Percentiles rank a stretch among this genome's conserved stretches.
These are phyloP conservation scores for Fraxinus xanthoxyloides DNA, from an alignment of 305 asterid species.

Conservation along the genomic window DNA sequence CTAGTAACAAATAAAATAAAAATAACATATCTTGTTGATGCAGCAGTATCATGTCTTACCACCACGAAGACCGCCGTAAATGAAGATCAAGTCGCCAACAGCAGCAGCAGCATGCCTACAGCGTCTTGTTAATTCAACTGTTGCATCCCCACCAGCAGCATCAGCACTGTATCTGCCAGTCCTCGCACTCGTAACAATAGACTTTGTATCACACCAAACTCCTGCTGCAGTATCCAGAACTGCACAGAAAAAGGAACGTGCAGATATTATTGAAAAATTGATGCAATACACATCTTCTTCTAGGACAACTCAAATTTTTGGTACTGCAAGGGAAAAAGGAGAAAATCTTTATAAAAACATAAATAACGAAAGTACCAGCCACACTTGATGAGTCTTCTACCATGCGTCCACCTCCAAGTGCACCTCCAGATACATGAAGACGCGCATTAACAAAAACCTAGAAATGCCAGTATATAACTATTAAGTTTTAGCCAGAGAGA, in stretches of 20 bases:
- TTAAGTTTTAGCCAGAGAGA: slow-evolving; percentile 18
- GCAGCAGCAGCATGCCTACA: slow-evolving; percentile 99
- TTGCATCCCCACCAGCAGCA: slow-evolving; percentile 99
- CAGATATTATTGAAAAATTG: slow-evolving; percentile 11
- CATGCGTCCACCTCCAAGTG: slow-evolving; percentile 99
- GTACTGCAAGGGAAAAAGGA: slow-evolving; percentile 18
- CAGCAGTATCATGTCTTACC: slow-evolving; percentile 33
- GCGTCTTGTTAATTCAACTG: slow-evolving; percentile 93
- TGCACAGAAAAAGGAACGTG: slow-evolving; percentile 25
- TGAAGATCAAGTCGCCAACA: slow-evolving; percentile 77
- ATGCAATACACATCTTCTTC: slow-evolving; percentile 6
- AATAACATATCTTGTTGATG: background rate
- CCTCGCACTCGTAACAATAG: slow-evolving; percentile 50
- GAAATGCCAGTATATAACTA: slow-evolving; percentile 20
- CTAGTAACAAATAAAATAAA: slow-evolving; percentile 14
- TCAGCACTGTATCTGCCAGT: slow-evolving; percentile 67
- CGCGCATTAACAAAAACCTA: slow-evolving; percentile 99
- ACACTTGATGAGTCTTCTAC: slow-evolving; percentile 99
- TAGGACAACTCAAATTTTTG: background rate
- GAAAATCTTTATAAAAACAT: slow-evolving; percentile 12
- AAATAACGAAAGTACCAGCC: slow-evolving; percentile 63
- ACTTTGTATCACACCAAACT: slow-evolving; percentile 92
- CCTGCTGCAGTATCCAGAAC: slow-evolving; percentile 99
- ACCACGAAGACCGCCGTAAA: slow-evolving; percentile 63
- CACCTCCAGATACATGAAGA: slow-evolving; percentile 99